phyloP scores from a whole-genome alignment of 176 grass and related monocot genomes.

The Aechmea fasciata region DNA sequence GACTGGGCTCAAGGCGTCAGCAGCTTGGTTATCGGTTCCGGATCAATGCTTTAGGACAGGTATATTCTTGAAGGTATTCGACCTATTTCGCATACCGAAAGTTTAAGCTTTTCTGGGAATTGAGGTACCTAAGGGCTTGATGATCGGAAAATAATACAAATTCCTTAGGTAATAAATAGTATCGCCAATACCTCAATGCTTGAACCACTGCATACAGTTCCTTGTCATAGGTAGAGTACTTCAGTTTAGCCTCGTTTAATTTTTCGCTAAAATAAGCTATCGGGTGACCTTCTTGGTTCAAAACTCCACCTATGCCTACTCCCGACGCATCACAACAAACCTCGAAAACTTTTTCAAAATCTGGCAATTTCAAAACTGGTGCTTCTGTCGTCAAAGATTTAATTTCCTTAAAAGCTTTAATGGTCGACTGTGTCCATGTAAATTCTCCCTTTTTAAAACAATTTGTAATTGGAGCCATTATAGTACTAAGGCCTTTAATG shows the following conservation, averaged over 20 bases:
- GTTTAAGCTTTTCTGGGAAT: no score
- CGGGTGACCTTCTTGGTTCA: background rate
- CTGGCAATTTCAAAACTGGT: background rate
- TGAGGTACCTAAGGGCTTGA: no score
- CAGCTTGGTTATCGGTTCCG: no score
- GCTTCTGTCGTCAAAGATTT: background rate
- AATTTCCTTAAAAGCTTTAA: background rate
- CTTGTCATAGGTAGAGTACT: no score
- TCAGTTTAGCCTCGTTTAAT: background rate
- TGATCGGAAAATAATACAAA: no score
- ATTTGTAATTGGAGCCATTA: background rate
- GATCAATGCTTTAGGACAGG: no score
- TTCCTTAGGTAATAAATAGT: no score
- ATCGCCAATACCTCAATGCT: no score
- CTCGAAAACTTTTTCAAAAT: background rate
- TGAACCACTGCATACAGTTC: no score
- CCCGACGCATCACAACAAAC: slow-evolving; percentile 1
- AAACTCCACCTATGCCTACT: background rate
- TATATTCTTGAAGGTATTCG: no score
- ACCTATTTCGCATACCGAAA: no score
- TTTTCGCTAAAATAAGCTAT: slow-evolving; percentile 5
- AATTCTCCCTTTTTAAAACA: background rate
- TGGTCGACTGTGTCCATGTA: background rate
- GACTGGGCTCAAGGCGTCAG: no score
- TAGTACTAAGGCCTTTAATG: background rate